These are phyloP conservation scores for Peniophora sp. DNA, from an alignment of 1,284 basidiomycete genomes.

Conservation along the genomic window DNA sequence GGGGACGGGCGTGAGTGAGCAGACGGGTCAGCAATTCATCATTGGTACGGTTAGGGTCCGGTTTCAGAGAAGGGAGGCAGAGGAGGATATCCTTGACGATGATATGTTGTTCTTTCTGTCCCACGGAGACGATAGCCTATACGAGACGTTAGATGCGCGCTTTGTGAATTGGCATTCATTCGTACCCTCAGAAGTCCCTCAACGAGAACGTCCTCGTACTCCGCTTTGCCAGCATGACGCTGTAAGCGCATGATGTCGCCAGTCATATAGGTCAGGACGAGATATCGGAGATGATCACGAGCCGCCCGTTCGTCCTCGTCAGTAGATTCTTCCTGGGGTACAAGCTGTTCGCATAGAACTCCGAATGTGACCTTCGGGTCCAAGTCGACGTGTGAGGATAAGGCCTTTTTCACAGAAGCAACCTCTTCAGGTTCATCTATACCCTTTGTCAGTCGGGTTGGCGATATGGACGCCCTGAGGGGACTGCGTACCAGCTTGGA, in stretches of 20 bases:
- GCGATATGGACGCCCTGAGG: background rate
- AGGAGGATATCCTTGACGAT: conserved; percentile 49
- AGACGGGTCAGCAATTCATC: conserved; percentile 35
- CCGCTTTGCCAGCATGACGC: conserved; percentile 33
- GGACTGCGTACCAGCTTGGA: conserved; percentile 56
- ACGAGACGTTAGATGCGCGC: conserved; percentile 2
- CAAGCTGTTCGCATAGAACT: conserved; percentile 62
- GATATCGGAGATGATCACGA: conserved; percentile 44
- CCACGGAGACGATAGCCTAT: conserved; percentile 41
- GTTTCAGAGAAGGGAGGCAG: conserved; percentile 37
- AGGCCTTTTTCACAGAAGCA: conserved; percentile 47
- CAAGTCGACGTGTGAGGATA: conserved; percentile 56
- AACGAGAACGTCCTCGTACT: conserved; percentile 41
- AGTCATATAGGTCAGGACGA: conserved; percentile 53
- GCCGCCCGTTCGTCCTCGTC: conserved; percentile 54
- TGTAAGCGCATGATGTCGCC: conserved; percentile 41
- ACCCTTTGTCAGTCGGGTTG: background rate
- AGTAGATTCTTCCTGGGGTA: conserved; percentile 38
- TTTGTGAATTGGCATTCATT: conserved; percentile 1
- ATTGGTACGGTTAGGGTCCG: conserved; percentile 26
- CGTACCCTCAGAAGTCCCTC: conserved; percentile 42
- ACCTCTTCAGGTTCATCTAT: conserved; percentile 63
- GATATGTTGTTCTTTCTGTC: conserved; percentile 19
- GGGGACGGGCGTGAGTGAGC: conserved; percentile 29
- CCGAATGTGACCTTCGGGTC: conserved; percentile 51